Evolutionary conservation across 2,329 filamentous ascomycete species (phyloP), one percentile per base, ranked within the genome.

Genomic region (Trichoderma gracile): DNA sequence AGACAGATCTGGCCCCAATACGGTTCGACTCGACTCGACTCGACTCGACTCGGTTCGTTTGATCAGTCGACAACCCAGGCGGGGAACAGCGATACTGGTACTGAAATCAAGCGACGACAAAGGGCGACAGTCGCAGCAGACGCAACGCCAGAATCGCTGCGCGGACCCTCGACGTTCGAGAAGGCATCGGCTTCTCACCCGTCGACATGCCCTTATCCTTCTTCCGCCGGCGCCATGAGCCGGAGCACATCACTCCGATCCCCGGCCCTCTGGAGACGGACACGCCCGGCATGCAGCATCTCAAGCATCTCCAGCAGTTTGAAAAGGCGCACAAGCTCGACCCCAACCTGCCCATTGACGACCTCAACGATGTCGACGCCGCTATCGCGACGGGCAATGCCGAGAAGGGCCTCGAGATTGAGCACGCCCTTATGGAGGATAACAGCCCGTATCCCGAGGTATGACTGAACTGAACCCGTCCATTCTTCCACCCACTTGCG

Each of bases 371-470:
- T 73, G 80, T 89, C 66, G 84, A 88, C 65, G 79, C 83, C 50
- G 85, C 82, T 30, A 79, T 87, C 52, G 76, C 80, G 47, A 81
- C 80, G 2, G 79, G 81, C 65, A 83, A 86, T 73, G 78, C 81
- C 68, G 83, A 83, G 69, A 83, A 84, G 73, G 84, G 83, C 62
- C 75, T 84, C 56, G 80, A 82, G 65, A 81, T 88, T 68, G 84
- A 87, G 69, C 81, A 84, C 69, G 83, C 84, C 53, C 75, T 84
- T 65, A 79, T 87, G 70, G 81, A 88, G 71, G 86, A 89, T 64
- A 86, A 89, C 73, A 89, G 86, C 54, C 87, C 87, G 2, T 89
- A 89, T 71, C 85, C 86, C 43, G 86, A 89, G 77, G 85, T 87
- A 73, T 69, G 78, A 50, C 23, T 55, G n/a, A n/a, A n/a, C 15